Conservation (phyloP, 495 filamentous ascomycete species). For the Penicillium cosmopolitanum region DNA sequence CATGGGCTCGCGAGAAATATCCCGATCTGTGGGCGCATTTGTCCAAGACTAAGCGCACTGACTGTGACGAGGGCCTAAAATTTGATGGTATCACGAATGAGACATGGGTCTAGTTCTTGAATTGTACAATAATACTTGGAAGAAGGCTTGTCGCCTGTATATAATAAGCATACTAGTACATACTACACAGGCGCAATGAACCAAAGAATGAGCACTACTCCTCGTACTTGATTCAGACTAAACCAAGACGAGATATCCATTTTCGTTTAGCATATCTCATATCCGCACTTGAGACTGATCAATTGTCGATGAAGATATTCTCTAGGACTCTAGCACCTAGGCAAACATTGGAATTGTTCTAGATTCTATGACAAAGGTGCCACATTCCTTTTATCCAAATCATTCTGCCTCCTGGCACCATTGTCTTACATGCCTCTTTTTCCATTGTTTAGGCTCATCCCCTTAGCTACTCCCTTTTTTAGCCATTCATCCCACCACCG, state of each 20-base stretch:
- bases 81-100: conserved; percentile 42
- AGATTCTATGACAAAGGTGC: too few species aligned
- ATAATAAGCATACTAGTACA: too few species aligned
- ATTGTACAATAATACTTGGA: not conserved
- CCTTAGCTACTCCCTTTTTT: not conserved
- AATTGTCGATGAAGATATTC: too few species aligned
- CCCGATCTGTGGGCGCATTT: conserved; percentile 70
- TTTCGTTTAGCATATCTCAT: too few species aligned
- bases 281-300: too few species aligned
- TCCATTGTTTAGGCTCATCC: not conserved
- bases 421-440: not conserved
- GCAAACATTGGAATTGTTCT: too few species aligned
- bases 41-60: conserved; percentile 32
- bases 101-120: conserved; percentile 24
- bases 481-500: not conserved
- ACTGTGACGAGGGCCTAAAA: conserved; percentile 41
- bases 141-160: not conserved
- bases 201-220: too few species aligned
- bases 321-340: too few species aligned
- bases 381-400: not conserved
- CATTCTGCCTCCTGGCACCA: not conserved
- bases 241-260: too few species aligned
- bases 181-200: too few species aligned
- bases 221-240: too few species aligned
- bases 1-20: conserved; percentile 70